Base-by-base conservation (phyloP, 1,284 basidiomycete genomes). In the Papiliotrema fonsecae region DNA sequence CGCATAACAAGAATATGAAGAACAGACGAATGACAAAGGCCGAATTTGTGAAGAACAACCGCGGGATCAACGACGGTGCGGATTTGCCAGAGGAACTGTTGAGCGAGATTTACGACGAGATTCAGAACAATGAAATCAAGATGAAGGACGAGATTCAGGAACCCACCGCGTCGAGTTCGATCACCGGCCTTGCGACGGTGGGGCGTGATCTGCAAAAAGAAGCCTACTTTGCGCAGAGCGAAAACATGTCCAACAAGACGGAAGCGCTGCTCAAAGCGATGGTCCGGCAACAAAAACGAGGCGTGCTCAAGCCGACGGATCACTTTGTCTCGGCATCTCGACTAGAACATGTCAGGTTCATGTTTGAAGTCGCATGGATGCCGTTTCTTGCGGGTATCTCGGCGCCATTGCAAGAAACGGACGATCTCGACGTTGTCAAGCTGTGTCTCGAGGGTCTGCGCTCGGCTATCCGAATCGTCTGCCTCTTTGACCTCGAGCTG, bases 361-460 rank as follows among this genome's bases (percentile, higher is more conserved):
- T 97, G 93, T 96, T 97, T 62, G 92, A 97, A 72, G 90, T 96
- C 18, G 91, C 90, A 13, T 97, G 93, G 93, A 96, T 97, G 76
- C 84, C 93, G 2, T 90, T 96, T 72, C 79, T 97, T 16, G 93
- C 93, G 6, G 92, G 91, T 5, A 77, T 97, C 30, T 96, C 92
- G 5, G 88, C 83, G 0, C 91, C 91, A 7, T 77, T 97, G 45
- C 93, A 97, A 69, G 87, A 89, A 54, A 91, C 88, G 0, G 88
- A 94, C 69, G 90, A 94, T 70, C 76, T 92, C 51, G 91, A 94
- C 61, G 77, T 91, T 16, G 88, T 97, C 55, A 85, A 88, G 52
- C 77, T 93, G n/a, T 94, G 90, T 66, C 76, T 97, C 45, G 89
- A 94, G 54, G 93, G 93, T 10, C 91, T 97, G 78, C 90, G 88